Base-by-base conservation (phyloP, 805 yeast genomes). In the Teunomyces tritomae region DNA sequence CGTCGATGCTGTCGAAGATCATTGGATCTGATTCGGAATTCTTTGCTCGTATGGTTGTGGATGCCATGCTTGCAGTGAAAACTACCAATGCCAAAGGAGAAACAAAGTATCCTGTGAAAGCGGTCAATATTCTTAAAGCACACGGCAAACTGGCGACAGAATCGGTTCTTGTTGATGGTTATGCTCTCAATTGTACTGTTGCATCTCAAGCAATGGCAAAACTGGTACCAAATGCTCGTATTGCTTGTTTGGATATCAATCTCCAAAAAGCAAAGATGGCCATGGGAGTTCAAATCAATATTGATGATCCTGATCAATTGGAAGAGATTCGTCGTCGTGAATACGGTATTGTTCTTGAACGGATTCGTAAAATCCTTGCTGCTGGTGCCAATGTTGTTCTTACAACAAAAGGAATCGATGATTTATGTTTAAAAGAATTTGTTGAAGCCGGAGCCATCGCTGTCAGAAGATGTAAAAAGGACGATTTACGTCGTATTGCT, bases 221-320 rank as follows among this genome's bases (percentile, higher is more conserved):
- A 60, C 74, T 78, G 44, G 73, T 90, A 41, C 67, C 70, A 9
- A 74, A 78, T 55, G 95, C 96, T 42, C 84, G 83, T 57, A 87
- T 90, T 57, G 97, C 97, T 2, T 83, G 89, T 56, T 76, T 90
- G 61, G 97, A 90, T 70, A 80, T 94, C 68, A 92, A 95, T 70
- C 75, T 94, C 63, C 99, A 95, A 67, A 92, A 91, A 67, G 94
- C 96, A 2, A 83, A 91, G 64, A 89, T 94, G 97, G 97, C 97
- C 36, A 83, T 94, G 83, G 99, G 99, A 47, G 98, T 94, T 45
- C 96, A 90, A 68, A 88, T 94, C 68, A 91, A 91, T 64, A 89
- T 94, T 63, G 96, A 89, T 59, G 97, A 94, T 66, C 99, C 99
- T 36, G 97, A 94, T 58, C 96, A 89, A 70, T 79, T 94, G 57